Evolutionary conservation across 2,329 filamentous ascomycete genomes (phyloP).

Genomic region (Ascochyta rabiei): DNA sequence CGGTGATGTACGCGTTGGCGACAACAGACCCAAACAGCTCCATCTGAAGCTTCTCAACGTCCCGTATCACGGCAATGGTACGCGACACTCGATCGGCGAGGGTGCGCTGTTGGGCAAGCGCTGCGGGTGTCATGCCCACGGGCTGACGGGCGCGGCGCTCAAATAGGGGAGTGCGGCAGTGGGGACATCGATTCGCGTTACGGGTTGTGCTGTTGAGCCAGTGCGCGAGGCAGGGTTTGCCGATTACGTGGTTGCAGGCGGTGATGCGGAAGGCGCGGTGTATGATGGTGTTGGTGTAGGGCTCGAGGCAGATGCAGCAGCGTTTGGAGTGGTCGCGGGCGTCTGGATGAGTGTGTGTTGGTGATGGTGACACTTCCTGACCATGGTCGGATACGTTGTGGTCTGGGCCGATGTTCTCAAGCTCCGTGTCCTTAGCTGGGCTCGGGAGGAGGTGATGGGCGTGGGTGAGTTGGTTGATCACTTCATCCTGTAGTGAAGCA

Average conservation of each 20-base stretch:
- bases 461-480: neutral
- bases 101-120: neutral
- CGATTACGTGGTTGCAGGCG: conserved; percentile 17
- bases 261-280: conserved; percentile 17
- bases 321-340: neutral
- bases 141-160: conserved; percentile 10
- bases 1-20: neutral
- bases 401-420: conserved; percentile 18
- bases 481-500: neutral
- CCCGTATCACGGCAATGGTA: neutral
- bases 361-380: neutral
- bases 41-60: neutral
- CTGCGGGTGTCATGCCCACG: neutral
- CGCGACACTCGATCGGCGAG: neutral
- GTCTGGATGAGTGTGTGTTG: neutral
- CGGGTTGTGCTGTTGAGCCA: conserved; percentile 20
- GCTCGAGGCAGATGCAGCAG: conserved; percentile 21
- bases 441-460: neutral
- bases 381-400: conserved; percentile 19
- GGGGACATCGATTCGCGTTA: conserved; percentile 20
- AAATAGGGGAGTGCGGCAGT: conserved; percentile 19
- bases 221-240: conserved; percentile 13
- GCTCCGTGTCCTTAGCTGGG: conserved; percentile 1
- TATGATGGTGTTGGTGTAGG: neutral
- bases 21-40: neutral